phyloP scores from a whole-genome alignment of 2,329 filamentous ascomycete genomes.

The Ceratocystis eucalypticola region DNA sequence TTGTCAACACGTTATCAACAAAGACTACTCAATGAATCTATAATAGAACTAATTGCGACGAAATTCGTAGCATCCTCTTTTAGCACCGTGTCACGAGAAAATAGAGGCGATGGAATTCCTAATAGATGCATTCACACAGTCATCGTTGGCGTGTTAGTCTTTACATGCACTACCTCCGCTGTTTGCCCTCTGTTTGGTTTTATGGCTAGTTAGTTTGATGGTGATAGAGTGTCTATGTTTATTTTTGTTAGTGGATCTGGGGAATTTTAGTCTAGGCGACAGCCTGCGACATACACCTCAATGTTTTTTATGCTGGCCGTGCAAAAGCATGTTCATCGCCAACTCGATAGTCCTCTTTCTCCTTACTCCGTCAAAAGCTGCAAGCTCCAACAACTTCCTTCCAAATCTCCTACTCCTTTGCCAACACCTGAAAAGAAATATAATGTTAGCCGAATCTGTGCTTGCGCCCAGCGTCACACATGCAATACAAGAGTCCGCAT shows the following conservation, averaged over 20 bases:
- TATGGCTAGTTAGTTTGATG: too few species aligned
- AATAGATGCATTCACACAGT: neutral
- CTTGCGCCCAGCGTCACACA: neutral
- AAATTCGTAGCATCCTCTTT: neutral
- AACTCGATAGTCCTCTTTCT: neutral
- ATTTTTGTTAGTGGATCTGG: neutral
- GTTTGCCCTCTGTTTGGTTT: too few species aligned
- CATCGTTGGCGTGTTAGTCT: neutral
- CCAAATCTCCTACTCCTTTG: neutral
- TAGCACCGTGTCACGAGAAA: neutral
- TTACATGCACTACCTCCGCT: too few species aligned
- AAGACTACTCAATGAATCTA: neutral
- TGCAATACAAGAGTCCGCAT: neutral
- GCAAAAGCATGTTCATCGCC: neutral
- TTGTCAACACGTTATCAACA: neutral
- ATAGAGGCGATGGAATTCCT: neutral
- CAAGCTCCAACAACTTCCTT: neutral
- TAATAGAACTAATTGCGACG: too few species aligned
- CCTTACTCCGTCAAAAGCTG: neutral
- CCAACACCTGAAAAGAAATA: conserved; percentile 13
- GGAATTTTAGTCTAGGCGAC: neutral
- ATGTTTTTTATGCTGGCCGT: neutral
- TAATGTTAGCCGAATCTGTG: neutral
- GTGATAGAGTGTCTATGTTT: neutral
- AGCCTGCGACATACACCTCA: neutral